phyloP scores from a whole-genome alignment of 1,284 basidiomycete genomes.

The Rhizoctonia solani region DNA sequence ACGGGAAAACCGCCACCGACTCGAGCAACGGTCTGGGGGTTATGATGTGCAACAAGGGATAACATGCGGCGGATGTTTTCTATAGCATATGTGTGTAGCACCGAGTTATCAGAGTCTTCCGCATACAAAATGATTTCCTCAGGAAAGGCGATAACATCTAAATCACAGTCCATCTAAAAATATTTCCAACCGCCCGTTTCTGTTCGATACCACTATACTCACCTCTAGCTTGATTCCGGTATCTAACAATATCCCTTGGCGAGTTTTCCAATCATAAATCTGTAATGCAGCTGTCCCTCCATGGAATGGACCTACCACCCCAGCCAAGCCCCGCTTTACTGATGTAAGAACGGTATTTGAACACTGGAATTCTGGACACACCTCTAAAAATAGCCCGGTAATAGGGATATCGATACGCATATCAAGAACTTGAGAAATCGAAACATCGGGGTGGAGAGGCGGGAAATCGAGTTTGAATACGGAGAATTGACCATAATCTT shows the following conservation, averaged over 20 bases:
- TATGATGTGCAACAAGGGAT: slow-evolving; percentile 13
- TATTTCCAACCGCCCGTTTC: background rate
- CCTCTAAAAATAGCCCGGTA: slow-evolving; percentile 27
- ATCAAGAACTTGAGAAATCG: slow-evolving; percentile 29
- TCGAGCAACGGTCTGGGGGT: slow-evolving; percentile 20
- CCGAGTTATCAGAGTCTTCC: slow-evolving; percentile 24
- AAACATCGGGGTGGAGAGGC: slow-evolving; percentile 2
- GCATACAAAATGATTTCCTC: slow-evolving; percentile 30
- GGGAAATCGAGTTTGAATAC: slow-evolving; percentile 28
- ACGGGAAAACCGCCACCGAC: slow-evolving; percentile 20
- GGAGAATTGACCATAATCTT: background rate
- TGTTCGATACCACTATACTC: background rate
- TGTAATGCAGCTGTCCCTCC: slow-evolving; percentile 17
- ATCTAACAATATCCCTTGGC: slow-evolving; percentile 17
- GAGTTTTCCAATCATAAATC: slow-evolving; percentile 22
- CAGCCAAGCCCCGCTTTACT: slow-evolving; percentile 9
- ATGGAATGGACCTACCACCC: slow-evolving; percentile 20
- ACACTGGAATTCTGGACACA: background rate
- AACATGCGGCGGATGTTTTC: slow-evolving; percentile 30
- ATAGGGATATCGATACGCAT: slow-evolving; percentile 24
- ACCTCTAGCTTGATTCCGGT: slow-evolving; percentile 24
- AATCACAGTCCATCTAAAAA: slow-evolving; percentile 21
- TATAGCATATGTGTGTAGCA: slow-evolving; percentile 20
- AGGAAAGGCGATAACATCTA: slow-evolving; percentile 29
- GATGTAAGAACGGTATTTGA: background rate